Evolutionary conservation across 78 protist genomes (phyloP), one percentile per base, ranked within the genome.

Genomic region (Isochrysis galbana): DNA sequence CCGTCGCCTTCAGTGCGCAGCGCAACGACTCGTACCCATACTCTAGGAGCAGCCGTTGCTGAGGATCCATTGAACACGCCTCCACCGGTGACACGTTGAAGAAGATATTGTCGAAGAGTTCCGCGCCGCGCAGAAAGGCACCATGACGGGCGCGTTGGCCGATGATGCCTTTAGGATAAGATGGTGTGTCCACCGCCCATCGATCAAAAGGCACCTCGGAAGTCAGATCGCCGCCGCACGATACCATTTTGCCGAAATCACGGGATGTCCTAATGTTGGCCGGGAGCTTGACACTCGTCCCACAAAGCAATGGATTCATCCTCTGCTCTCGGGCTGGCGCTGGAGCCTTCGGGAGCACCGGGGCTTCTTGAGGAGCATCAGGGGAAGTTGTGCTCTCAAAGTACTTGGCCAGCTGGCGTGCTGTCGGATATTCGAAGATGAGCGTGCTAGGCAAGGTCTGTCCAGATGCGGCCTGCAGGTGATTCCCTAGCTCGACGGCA

Each of bases 31-130:
- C 38, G 25, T 25, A 39, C 1, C 42, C 38, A 2, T 17, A 22
- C 74, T 87, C 91, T 21, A 48, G 74, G 32, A 87, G 41, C 45
- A 87, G 67, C 2, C 91, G 91, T 46, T 87, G 91, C 91, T 87
- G 69, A 0, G 91, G 91, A 22, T 87, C 91, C 91, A 87, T 87
- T 19, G 26, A 7, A 10, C 10, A 7, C 74, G 91, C 91, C 72
- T 87, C 91, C 5, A 21, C 38, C 39, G 74, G 21, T 5, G 80
- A 11, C 55, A 87, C 39, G 34, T 26, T 41, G 5, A 47, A 87
- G n/a, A 21, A 32, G 21, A 26, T 7, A 41, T 5, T 39, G 91
- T 87, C 91, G 91, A 87, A 87, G 41, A 14, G 38, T 2, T 55
- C 34, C 34, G 83, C 83, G 23, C 83, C 46, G 11, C 21, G 34